Conservation (phyloP, 2,329 filamentous ascomycete genomes). For the Scopulariopsis brevicaulis region DNA sequence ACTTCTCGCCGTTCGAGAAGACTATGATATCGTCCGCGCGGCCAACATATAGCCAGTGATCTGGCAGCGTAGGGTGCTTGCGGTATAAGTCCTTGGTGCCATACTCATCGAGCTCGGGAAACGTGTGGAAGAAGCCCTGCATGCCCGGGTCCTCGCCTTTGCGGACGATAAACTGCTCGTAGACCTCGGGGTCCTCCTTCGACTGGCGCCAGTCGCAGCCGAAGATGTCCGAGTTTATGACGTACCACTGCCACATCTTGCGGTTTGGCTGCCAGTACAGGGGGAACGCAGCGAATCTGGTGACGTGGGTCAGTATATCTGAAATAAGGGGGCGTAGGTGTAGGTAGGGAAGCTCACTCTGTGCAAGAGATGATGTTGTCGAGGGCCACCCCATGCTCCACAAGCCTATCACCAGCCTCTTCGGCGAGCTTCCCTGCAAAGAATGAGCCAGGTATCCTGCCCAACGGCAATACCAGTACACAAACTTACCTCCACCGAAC, state of each 20-base stretch:
- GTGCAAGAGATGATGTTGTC: no score
- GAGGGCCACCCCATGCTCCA: no score
- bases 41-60: slow-evolving; percentile 17
- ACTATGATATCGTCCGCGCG: slow-evolving; percentile 32
- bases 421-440: no score
- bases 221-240: neutral
- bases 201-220: neutral
- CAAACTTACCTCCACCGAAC: no score
- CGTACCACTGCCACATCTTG: neutral
- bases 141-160: neutral
- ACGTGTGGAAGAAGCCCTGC: neutral
- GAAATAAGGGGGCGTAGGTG: no score
- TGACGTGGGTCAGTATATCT: no score
- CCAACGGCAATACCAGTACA: no score
- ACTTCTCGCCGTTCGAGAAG: slow-evolving; percentile 37
- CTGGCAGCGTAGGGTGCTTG: slow-evolving; percentile 21
- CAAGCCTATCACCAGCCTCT: no score
- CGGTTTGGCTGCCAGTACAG: no score
- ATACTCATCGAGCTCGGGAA: neutral
- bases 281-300: no score
- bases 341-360: no score
- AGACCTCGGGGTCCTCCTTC: neutral
- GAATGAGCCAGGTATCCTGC: no score
- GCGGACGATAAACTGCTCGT: neutral
- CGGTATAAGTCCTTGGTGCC: slow-evolving; percentile 19